A percentile compares a stretch with the other conserved stretches of the same genome.
Evolutionary conservation across 176 grass and related monocot species (phyloP).

Genomic region (Carex littledalei): DNA sequence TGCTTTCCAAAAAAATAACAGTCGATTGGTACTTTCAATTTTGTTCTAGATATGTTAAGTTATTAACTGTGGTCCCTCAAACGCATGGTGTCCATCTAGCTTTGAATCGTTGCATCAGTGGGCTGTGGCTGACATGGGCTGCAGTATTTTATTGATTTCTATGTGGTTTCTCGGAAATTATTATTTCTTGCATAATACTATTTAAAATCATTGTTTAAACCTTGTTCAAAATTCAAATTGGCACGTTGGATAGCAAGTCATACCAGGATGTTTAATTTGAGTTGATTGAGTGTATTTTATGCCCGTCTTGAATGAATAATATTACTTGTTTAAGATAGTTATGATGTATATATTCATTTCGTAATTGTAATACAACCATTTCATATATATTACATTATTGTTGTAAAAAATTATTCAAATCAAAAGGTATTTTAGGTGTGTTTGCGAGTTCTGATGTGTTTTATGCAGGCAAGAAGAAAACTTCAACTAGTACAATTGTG

Average conservation of each 20-base stretch:
- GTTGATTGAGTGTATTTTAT: neutral
- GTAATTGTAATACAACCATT: neutral
- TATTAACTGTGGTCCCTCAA: neutral
- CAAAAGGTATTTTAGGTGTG: neutral
- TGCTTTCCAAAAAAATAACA: too few relatives aligned
- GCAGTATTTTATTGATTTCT: neutral
- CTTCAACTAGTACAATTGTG: neutral
- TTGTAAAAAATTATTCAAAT: neutral
- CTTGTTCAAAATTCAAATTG: neutral
- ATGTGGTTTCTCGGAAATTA: neutral
- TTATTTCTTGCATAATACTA: neutral
- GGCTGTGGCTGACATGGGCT: neutral
- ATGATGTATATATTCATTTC: neutral
- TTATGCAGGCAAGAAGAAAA: neutral
- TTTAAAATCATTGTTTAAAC: neutral
- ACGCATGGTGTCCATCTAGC: too few relatives aligned
- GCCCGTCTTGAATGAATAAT: neutral
- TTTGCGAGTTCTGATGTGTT: too few relatives aligned
- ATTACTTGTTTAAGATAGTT: neutral
- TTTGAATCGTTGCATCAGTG: neutral
- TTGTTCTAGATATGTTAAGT: neutral
- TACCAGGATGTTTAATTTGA: neutral
- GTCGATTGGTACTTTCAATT: neutral
- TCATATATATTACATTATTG: neutral
- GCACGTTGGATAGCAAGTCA: neutral